Conservation (phyloP, 768 basidiomycete species). For the Suillus plorans region DNA sequence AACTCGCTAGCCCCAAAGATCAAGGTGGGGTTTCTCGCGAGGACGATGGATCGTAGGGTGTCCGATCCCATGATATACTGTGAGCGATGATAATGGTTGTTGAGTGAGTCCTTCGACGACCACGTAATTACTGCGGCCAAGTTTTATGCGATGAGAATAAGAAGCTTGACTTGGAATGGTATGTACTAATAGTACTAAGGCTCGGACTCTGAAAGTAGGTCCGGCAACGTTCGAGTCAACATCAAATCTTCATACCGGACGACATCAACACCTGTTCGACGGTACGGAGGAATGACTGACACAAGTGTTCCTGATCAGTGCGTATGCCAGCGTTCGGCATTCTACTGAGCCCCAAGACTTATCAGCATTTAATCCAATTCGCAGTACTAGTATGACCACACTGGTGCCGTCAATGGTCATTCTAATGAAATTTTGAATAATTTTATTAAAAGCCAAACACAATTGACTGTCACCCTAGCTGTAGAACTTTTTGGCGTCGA, state of each 20-base stretch:
- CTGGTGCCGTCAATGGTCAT: neutral
- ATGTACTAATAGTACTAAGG: neutral
- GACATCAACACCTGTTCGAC: neutral
- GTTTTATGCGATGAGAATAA: neutral
- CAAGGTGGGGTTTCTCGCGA: slow-evolving; percentile 22
- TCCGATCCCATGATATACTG: neutral
- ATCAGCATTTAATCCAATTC: neutral
- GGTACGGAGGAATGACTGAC: neutral
- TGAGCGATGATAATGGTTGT: neutral
- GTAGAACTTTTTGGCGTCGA: neutral
- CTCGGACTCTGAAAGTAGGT: neutral
- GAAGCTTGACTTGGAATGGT: neutral
- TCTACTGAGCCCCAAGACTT: neutral
- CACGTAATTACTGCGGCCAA: neutral
- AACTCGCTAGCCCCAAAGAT: slow-evolving; percentile 27
- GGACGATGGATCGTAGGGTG: slow-evolving; percentile 23
- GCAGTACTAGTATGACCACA: neutral
- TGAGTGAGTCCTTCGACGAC: neutral
- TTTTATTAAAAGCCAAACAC: neutral
- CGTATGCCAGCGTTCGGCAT: neutral
- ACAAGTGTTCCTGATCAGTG: neutral
- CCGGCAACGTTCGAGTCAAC: neutral
- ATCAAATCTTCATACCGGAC: neutral
- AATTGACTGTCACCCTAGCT: neutral
- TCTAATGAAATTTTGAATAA: neutral